Percentiles rank a stretch among this genome's conserved stretches.
Evolutionary conservation across 2,329 filamentous ascomycete genomes (phyloP).

Genomic region (Tympanopsis confertula): DNA sequence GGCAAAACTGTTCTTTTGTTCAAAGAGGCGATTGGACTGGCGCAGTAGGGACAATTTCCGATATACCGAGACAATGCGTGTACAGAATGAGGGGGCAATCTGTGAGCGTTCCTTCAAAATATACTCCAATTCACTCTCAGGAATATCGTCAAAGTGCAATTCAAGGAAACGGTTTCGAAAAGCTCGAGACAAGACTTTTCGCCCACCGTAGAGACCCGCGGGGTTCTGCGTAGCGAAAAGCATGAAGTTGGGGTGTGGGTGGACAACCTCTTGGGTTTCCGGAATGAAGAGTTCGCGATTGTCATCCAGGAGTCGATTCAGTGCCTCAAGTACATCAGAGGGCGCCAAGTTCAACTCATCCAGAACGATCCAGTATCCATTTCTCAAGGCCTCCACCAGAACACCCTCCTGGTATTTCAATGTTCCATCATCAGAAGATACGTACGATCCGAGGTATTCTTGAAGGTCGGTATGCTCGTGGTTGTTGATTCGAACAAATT

Average conservation of each 20-base stretch:
- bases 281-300: constrained; percentile 92
- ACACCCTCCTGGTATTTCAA: constrained; percentile 87
- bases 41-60: constrained; percentile 80
- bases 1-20: constrained; percentile 94
- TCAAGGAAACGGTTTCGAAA: constrained; percentile 97
- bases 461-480: constrained; percentile 98
- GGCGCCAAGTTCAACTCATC: constrained; percentile 95
- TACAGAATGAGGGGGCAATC: constrained; percentile 76
- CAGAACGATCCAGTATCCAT: constrained; percentile 95
- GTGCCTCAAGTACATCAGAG: constrained; percentile 88
- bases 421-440: constrained; percentile 74
- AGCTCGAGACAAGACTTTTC: constrained; percentile 83
- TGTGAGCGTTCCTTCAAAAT: constrained; percentile 83
- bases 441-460: constrained; percentile 90
- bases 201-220: constrained; percentile 83
- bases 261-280: constrained; percentile 88
- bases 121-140: constrained; percentile 81
- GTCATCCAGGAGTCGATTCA: constrained; percentile 91
- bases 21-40: constrained; percentile 83
- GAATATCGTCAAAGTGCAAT: constrained; percentile 95
- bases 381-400: constrained; percentile 79
- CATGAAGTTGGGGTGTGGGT: constrained; percentile 90
- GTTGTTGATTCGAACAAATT: constrained; percentile 97
- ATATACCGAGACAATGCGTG: constrained; percentile 84
- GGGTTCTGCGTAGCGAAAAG: constrained; percentile 97